phyloP scores from a whole-genome alignment of 2,329 filamentous ascomycete species.

The Neobulgaria alba region DNA sequence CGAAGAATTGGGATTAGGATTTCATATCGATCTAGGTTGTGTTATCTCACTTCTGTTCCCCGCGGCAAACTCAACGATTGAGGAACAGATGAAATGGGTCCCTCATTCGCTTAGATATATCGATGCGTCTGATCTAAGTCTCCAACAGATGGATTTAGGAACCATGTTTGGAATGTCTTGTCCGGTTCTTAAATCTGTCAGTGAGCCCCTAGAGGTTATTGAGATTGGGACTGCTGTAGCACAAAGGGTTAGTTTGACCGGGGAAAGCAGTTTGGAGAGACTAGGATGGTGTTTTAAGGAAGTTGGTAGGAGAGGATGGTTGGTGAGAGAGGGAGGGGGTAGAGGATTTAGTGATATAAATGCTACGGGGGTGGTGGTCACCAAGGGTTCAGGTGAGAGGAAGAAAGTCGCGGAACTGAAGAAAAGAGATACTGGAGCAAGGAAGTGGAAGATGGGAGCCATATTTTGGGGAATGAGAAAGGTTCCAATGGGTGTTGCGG shows the following conservation, averaged over 20 bases:
- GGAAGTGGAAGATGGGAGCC: conserved; percentile 77
- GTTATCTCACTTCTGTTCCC: conserved; percentile 33
- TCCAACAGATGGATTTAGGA: conserved; percentile 48
- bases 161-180: conserved; percentile 43
- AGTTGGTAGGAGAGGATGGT: conserved; percentile 53
- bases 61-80: conserved; percentile 12
- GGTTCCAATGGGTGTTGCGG: conserved; percentile 44
- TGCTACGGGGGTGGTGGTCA: too few relatives aligned
- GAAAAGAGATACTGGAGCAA: conserved; percentile 53
- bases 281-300: conserved; percentile 66
- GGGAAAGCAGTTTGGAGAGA: conserved; percentile 23
- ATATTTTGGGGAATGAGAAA: conserved; percentile 79
- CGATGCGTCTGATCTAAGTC: conserved; percentile 65
- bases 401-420: too few relatives aligned
- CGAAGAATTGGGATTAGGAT: conserved; percentile 68
- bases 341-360: too few relatives aligned
- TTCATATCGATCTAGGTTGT: conserved; percentile 55
- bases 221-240: conserved; percentile 65
- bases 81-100: conserved; percentile 36
- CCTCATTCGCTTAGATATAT: conserved; percentile 63
- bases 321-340: conserved; percentile 42
- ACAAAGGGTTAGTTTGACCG: conserved; percentile 46
- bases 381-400: too few relatives aligned
- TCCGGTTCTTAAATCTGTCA: conserved; percentile 48
- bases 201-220: conserved; percentile 65